phyloP scores from a whole-genome alignment of 371 early-diverging fungal species.

The Gilbertella persicaria region DNA sequence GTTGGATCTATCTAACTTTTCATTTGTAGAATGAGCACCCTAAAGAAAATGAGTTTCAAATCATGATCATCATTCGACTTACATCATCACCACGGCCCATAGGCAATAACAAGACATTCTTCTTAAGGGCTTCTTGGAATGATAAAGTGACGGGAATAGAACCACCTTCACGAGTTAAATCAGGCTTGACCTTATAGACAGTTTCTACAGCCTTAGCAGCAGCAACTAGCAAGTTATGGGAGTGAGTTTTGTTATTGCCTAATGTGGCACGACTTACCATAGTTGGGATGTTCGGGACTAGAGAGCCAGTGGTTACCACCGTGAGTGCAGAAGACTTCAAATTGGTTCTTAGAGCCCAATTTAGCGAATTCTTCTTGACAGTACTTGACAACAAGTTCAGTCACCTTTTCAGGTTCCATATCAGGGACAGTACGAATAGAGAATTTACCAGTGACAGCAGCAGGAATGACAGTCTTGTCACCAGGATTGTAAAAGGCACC shows the following conservation, averaged over 20 bases:
- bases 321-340: conserved; percentile 74
- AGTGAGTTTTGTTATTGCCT: neutral
- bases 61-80: conserved; percentile 30
- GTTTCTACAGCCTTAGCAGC: conserved; percentile 87
- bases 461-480: conserved; percentile 97
- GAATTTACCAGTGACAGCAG: conserved; percentile 95
- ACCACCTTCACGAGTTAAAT: conserved; percentile 96
- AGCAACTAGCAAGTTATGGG: conserved; percentile 62
- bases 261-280: conserved; percentile 51
- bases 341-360: conserved; percentile 83
- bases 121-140: conserved; percentile 92
- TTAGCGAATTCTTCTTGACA: conserved; percentile 83
- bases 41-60: conserved; percentile 20
- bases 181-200: conserved; percentile 89
- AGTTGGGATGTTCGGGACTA: conserved; percentile 90
- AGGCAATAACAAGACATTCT: conserved; percentile 89
- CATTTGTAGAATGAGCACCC: conserved; percentile 97
- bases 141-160: conserved; percentile 97
- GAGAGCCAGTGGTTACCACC: conserved; percentile 95
- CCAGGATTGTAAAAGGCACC: conserved; percentile 95
- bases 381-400: conserved; percentile 72
- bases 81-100: conserved; percentile 90
- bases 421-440: conserved; percentile 93
- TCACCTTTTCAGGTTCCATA: conserved; percentile 82
- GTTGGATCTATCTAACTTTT: conserved; percentile 92